Evolutionary conservation across 2,329 filamentous ascomycete genomes (phyloP).

Genomic region (Neofusicoccum ribis): DNA sequence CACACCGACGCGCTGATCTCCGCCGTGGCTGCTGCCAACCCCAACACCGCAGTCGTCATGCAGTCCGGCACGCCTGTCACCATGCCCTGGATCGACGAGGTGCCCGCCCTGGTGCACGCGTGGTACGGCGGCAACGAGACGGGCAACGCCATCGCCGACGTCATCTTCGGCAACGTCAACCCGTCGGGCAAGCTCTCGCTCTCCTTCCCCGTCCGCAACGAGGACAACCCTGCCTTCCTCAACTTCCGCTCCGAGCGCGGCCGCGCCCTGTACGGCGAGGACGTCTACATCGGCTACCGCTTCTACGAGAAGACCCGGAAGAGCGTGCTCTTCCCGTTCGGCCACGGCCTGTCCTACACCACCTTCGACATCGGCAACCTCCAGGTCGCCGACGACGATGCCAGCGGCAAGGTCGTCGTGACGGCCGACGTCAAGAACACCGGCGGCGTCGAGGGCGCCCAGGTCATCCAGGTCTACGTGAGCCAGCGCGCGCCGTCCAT

Average conservation of each 20-base stretch:
- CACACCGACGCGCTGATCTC: conserved; percentile 59
- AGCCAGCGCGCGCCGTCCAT: conserved; percentile 57
- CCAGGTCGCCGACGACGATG: conserved; percentile 23
- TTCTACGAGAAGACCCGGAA: conserved; percentile 60
- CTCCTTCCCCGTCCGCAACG: conserved; percentile 64
- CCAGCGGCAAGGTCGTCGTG: neutral
- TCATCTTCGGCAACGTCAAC: conserved; percentile 63
- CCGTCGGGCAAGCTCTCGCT: conserved; percentile 64
- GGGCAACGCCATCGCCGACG: conserved; percentile 62
- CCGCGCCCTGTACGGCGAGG: conserved; percentile 33
- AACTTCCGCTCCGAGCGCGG: conserved; percentile 65
- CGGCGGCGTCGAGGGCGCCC: conserved; percentile 53
- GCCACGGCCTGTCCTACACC: conserved; percentile 64
- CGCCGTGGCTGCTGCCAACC: conserved; percentile 55
- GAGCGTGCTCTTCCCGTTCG: conserved; percentile 62
- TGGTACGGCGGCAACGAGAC: conserved; percentile 70
- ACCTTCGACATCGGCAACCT: conserved; percentile 45
- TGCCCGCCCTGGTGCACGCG: conserved; percentile 65
- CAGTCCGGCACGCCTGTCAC: conserved; percentile 68
- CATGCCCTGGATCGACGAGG: conserved; percentile 65
- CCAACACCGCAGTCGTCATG: conserved; percentile 67
- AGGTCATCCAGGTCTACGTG: conserved; percentile 68
- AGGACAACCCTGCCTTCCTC: conserved; percentile 65
- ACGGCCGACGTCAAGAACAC: conserved; percentile 57
- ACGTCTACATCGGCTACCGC: conserved; percentile 27